phyloP scores from a whole-genome alignment of 306 rosid species.

The Amphicarpaea edgeworthii region DNA sequence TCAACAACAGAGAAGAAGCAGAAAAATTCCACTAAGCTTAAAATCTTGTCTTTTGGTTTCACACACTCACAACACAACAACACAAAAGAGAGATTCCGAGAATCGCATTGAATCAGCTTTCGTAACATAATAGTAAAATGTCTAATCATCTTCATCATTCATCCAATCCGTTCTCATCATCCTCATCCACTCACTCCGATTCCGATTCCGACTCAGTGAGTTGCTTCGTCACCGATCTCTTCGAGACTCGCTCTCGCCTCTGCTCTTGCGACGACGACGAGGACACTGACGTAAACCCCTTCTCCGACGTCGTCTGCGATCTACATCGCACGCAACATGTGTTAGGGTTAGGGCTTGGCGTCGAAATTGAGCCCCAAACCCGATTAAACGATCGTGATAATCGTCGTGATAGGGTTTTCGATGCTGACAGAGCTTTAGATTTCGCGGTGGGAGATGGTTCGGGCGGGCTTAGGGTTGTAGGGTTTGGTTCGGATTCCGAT shows the following conservation, averaged over 20 bases:
- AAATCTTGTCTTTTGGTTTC: not conserved
- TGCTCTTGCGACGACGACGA: conserved; percentile 35
- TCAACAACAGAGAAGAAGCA: not conserved
- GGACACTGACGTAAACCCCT: conserved; percentile 49
- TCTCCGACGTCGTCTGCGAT: conserved; percentile 52
- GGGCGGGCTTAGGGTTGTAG: conserved; percentile 67
- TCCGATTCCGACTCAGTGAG: conserved; percentile 65
- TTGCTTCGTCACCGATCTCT: conserved; percentile 83
- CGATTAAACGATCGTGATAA: not conserved
- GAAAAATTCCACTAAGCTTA: not conserved
- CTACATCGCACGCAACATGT: conserved; percentile 41
- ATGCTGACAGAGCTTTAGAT: conserved; percentile 35
- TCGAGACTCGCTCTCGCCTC: conserved; percentile 47
- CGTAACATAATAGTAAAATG: not conserved
- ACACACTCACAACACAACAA: not conserved
- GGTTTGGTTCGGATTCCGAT: conserved; percentile 76
- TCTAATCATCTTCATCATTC: conserved; percentile 33
- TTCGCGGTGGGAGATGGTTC: conserved; percentile 44
- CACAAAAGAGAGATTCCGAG: conserved; percentile 38
- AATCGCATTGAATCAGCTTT: conserved; percentile 12
- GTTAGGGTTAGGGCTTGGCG: conserved; percentile 51
- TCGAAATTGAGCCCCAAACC: conserved; percentile 17
- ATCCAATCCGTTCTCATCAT: conserved; percentile 47
- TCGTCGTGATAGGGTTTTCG: conserved; percentile 27
- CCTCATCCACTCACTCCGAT: conserved; percentile 30